Evolutionary conservation across 2,329 filamentous ascomycete genomes (phyloP).

Genomic region (Macrophomina tecta): DNA sequence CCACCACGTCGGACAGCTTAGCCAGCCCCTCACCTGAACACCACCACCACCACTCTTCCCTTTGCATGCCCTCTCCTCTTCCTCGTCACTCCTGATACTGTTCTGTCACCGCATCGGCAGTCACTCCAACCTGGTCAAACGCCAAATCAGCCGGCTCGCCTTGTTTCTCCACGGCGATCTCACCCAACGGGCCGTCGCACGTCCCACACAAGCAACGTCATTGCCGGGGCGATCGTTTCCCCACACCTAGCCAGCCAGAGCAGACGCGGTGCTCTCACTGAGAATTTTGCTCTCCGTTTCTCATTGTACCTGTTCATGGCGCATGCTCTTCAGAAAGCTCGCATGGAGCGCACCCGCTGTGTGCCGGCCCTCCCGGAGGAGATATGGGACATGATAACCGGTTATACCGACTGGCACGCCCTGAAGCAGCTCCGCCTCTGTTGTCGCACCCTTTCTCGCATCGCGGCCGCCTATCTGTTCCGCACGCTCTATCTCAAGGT

Average conservation of each 20-base stretch:
- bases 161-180: neutral
- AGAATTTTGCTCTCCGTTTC: too few species aligned
- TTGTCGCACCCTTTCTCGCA: slow-evolving; percentile 2
- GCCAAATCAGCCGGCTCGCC: neutral
- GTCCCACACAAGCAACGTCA: neutral
- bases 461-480: slow-evolving; percentile 2
- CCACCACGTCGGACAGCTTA: neutral
- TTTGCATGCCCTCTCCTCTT: too few species aligned
- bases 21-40: neutral
- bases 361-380: slow-evolving; percentile 13
- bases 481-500: neutral
- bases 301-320: neutral
- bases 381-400: slow-evolving; percentile 19
- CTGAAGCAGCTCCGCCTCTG: slow-evolving; percentile 1
- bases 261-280: neutral
- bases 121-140: neutral
- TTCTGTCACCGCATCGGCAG: neutral
- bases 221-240: neutral
- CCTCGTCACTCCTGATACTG: too few species aligned
- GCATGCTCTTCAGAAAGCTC: neutral
- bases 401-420: neutral
- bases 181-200: slow-evolving; percentile 9
- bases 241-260: neutral
- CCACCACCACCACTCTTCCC: neutral
- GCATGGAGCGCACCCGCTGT: neutral